Evolutionary conservation across 1,139 yeast genomes (phyloP).

Genomic region (Scheffersomyces stambukii): DNA sequence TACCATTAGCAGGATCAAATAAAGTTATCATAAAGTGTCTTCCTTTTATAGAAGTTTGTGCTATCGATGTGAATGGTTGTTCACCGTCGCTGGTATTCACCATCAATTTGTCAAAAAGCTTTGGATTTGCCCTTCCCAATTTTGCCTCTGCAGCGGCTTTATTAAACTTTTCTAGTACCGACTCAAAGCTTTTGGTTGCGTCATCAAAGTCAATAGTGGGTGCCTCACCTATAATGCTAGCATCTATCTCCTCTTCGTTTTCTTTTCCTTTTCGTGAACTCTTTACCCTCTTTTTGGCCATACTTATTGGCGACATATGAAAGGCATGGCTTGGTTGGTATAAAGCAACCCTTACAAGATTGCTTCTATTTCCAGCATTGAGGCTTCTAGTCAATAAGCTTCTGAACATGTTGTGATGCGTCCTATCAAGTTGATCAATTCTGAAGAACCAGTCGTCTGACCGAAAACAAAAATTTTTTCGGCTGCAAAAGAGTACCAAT

Average conservation of each 20-base stretch:
- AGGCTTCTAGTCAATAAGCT: too few relatives aligned
- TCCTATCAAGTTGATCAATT: too few relatives aligned
- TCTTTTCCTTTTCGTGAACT: conserved; percentile 1
- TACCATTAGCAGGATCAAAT: conserved; percentile 72
- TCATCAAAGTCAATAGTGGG: conserved; percentile 32
- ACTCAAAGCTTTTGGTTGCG: conserved; percentile 44
- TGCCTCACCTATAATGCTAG: conserved; percentile 13
- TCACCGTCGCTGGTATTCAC: conserved; percentile 37
- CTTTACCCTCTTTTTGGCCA: background rate
- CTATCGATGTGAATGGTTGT: conserved; percentile 58
- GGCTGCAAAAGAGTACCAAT: background rate
- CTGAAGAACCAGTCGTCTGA: too few relatives aligned
- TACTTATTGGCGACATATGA: background rate
- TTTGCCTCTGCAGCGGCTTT: conserved; percentile 59
- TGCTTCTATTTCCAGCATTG: too few relatives aligned
- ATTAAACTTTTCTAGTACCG: conserved; percentile 48
- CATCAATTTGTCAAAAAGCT: conserved; percentile 56
- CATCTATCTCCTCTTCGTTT: conserved; percentile 14
- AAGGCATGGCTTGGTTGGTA: background rate
- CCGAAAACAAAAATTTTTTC: too few relatives aligned
- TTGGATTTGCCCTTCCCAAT: conserved; percentile 64
- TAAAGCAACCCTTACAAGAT: too few relatives aligned
- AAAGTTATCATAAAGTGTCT: conserved; percentile 70
- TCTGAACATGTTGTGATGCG: too few relatives aligned
- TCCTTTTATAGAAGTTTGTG: conserved; percentile 74